A percentile compares a stretch with the other conserved stretches of the same genome.
Conservation (phyloP, 371 early-diverging fungal genomes). For the Syncephalis fuscata region DNA sequence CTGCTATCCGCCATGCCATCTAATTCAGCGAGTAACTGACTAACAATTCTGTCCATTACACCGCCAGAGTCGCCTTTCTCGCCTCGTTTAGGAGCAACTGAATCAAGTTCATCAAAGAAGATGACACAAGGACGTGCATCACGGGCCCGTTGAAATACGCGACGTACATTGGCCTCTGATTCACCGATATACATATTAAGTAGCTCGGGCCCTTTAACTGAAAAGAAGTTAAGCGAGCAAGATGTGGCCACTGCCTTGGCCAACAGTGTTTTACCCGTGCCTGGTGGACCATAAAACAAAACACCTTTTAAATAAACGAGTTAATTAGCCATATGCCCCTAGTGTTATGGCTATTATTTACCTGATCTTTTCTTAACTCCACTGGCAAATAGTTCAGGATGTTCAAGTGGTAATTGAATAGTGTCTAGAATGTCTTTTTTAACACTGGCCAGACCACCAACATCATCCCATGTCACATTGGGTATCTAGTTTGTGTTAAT, state of each 20-base stretch:
- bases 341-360: not conserved
- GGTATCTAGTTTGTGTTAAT: slow-evolving; percentile 41
- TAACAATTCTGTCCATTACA: slow-evolving; percentile 96
- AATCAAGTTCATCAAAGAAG: slow-evolving; percentile 99
- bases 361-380: slow-evolving; percentile 98
- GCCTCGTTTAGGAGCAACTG: slow-evolving; percentile 93
- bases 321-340: slow-evolving; percentile 41
- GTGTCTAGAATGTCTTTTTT: slow-evolving; percentile 97
- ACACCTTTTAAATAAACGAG: slow-evolving; percentile 64
- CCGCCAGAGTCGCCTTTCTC: slow-evolving; percentile 95
- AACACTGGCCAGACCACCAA: slow-evolving; percentile 96
- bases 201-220: slow-evolving; percentile 98
- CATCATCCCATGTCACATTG: slow-evolving; percentile 95
- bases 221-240: slow-evolving; percentile 93
- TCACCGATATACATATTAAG: slow-evolving; percentile 94
- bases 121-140: slow-evolving; percentile 98
- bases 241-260: slow-evolving; percentile 99
- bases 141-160: slow-evolving; percentile 95
- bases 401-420: slow-evolving; percentile 93
- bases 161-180: slow-evolving; percentile 91
- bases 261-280: slow-evolving; percentile 98
- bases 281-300: slow-evolving; percentile 95
- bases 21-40: slow-evolving; percentile 87
- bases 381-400: slow-evolving; percentile 90
- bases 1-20: slow-evolving; percentile 65